Evolutionary conservation across 2,329 filamentous ascomycete genomes (phyloP), one percentile per base, ranked within the genome.

Genomic region (Zarea fungicola): DNA sequence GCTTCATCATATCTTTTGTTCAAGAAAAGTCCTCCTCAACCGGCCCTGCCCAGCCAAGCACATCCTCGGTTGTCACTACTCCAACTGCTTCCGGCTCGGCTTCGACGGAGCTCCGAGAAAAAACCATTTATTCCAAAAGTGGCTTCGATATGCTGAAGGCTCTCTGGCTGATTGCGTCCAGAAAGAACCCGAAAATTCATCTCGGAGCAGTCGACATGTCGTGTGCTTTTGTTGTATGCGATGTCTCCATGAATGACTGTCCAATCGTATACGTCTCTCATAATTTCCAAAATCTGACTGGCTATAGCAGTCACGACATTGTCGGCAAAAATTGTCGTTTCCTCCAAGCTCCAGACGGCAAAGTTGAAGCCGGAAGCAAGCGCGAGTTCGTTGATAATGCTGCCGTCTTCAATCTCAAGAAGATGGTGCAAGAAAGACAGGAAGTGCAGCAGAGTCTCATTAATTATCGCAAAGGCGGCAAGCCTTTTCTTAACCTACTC

Each of bases 241-340:
- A 96, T 65, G 81, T 90, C 16, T 83, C 83, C 16, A 80, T 85
- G 68, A 85, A 91, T 56, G 92, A 96, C 67, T 85, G 85, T 52
- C 92, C 92, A 1, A 96, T 97, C 55, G 84, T 96, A 22, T 96
- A 96, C 63, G 91, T 91, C 50, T 96, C 92, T 1, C 89, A 96
- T 55, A 93, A 93, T 57, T 96, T 97, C 60, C 89, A 96, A 63
- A 87, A 91, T 21, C 74, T 97, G 50, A 96, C 92, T 0, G 92
- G 91, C 31, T 97, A 96, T 65, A 91, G 81, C 52, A 86, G 84
- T 55, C 85, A 91, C 61, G 92, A 96, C 64, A 93, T 96, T 52
- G 73, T 95, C 9, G 91, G 90, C 10, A 78, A 88, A 54, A 96
- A 97, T 60, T 96, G 92, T 66, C 88, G 92, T 13, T 96, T 97